Evolutionary conservation across 352 stramenopile genomes (phyloP).

Genomic region (Globisporangium splendens): DNA sequence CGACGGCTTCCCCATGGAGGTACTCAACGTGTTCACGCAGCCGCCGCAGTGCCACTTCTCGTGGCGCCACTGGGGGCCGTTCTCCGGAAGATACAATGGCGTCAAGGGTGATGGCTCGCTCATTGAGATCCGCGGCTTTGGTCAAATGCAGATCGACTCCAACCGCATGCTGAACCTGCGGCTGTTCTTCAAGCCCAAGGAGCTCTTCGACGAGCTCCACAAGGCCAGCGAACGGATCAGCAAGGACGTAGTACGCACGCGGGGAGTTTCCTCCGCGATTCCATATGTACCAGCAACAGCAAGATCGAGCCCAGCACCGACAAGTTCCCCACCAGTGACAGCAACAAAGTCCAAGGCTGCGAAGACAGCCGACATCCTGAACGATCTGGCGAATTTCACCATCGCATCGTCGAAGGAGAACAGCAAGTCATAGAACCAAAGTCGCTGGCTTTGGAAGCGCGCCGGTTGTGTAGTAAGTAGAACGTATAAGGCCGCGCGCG

Average conservation of each 20-base stretch:
- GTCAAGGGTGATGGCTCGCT: constrained; percentile 53
- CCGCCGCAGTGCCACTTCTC: constrained; percentile 73
- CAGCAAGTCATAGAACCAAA: neutral
- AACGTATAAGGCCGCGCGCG: constrained; percentile 1
- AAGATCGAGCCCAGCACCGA: neutral
- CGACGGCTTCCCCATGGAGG: constrained; percentile 77
- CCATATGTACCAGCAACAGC: neutral
- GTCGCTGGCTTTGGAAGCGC: neutral
- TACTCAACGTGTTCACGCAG: constrained; percentile 76
- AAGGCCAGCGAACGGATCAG: constrained; percentile 20
- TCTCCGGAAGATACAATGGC: constrained; percentile 62
- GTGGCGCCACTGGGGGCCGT: constrained; percentile 78
- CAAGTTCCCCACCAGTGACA: constrained; percentile 1
- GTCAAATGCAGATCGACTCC: constrained; percentile 58
- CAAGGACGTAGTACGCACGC: constrained; percentile 10
- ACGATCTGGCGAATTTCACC: constrained; percentile 41
- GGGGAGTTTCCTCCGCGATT: constrained; percentile 4
- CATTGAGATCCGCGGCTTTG: constrained; percentile 69
- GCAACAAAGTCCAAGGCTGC: constrained; percentile 9
- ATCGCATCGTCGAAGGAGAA: constrained; percentile 21
- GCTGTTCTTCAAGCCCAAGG: constrained; percentile 66
- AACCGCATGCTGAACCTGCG: constrained; percentile 45
- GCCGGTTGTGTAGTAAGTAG: neutral
- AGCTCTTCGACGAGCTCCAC: constrained; percentile 50
- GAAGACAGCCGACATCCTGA: constrained; percentile 34